phyloP scores from a whole-genome alignment of 106 monocot genomes.

The Platanthera guangdongensis region DNA sequence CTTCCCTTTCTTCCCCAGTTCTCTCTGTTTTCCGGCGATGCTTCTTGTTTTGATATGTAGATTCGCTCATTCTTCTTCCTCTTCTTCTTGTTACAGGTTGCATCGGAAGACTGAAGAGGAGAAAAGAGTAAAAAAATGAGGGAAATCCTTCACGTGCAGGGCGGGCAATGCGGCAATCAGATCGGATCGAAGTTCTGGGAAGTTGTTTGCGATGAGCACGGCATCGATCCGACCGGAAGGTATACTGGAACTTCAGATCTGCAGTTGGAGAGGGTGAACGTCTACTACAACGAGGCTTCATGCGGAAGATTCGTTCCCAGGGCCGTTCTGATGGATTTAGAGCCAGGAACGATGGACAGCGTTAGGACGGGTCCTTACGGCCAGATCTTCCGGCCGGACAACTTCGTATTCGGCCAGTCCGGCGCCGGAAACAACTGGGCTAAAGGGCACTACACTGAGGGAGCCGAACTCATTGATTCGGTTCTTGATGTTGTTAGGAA shows the following conservation, averaged over 20 bases:
- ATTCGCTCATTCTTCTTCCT: neutral
- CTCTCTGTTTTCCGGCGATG: neutral
- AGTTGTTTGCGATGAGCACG: constrained; percentile 1
- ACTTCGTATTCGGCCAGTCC: constrained; percentile 1
- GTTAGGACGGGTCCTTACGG: constrained; percentile 1
- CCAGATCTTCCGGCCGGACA: neutral
- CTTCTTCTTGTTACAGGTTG: neutral
- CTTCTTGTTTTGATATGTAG: neutral
- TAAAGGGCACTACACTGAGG: constrained; percentile 2
- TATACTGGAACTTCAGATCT: neutral
- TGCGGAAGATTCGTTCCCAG: constrained; percentile 2
- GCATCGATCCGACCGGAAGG: neutral
- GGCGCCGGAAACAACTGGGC: neutral
- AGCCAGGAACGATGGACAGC: constrained; percentile 3
- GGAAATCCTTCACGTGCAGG: constrained; percentile 6
- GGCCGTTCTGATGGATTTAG: neutral
- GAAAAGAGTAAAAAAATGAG: neutral
- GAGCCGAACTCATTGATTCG: neutral
- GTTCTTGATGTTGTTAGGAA: constrained; percentile 3
- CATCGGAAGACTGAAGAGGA: neutral
- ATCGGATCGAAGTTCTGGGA: constrained; percentile 7
- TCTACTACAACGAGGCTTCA: constrained; percentile 1
- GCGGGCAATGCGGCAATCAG: neutral
- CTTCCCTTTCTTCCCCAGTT: neutral
- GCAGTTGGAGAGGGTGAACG: neutral